These are phyloP conservation scores for Senna tora DNA, from an alignment of 306 rosid species.

Conservation along the genomic window DNA sequence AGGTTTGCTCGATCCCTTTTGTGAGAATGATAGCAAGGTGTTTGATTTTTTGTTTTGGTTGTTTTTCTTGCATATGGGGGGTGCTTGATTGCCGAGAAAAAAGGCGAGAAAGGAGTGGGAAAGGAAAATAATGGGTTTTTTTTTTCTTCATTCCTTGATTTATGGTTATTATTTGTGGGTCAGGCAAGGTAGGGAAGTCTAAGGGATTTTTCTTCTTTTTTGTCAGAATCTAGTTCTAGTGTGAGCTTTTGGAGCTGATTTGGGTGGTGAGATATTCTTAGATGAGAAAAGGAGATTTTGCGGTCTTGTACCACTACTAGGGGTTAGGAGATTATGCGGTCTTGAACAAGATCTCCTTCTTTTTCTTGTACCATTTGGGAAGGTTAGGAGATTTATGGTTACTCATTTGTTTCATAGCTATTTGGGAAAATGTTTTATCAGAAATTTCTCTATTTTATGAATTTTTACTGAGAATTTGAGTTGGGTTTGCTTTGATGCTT, in stretches of 20 bases:
- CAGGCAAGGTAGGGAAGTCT: slow-evolving; percentile 38
- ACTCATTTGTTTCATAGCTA: neutral
- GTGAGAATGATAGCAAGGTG: slow-evolving; percentile 11
- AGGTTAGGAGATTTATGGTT: slow-evolving; percentile 20
- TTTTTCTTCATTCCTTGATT: neutral
- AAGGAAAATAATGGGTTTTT: neutral
- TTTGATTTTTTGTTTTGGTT: slow-evolving; percentile 6
- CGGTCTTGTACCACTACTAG: slow-evolving; percentile 25
- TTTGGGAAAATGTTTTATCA: neutral
- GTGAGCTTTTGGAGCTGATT: slow-evolving; percentile 26
- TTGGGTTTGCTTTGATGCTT: slow-evolving; percentile 9
- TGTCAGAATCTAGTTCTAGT: slow-evolving; percentile 17
- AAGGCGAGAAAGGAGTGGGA: slow-evolving; percentile 29
- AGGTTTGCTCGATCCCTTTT: slow-evolving; percentile 34
- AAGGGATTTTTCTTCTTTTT: slow-evolving; percentile 6
- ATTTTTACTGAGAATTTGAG: slow-evolving; percentile 19
- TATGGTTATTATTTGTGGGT: slow-evolving; percentile 31
- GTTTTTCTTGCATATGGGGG: slow-evolving; percentile 28
- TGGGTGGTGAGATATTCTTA: slow-evolving; percentile 33
- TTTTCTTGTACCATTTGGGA: neutral
- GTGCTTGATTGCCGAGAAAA: slow-evolving; percentile 41
- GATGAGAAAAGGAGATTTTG: slow-evolving; percentile 8
- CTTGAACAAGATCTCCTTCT: slow-evolving; percentile 23
- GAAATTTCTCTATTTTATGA: neutral
- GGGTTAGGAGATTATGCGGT: slow-evolving; percentile 31